phyloP scores from a whole-genome alignment of 2,329 filamentous ascomycete genomes.

The Lecanosticta acicola region DNA sequence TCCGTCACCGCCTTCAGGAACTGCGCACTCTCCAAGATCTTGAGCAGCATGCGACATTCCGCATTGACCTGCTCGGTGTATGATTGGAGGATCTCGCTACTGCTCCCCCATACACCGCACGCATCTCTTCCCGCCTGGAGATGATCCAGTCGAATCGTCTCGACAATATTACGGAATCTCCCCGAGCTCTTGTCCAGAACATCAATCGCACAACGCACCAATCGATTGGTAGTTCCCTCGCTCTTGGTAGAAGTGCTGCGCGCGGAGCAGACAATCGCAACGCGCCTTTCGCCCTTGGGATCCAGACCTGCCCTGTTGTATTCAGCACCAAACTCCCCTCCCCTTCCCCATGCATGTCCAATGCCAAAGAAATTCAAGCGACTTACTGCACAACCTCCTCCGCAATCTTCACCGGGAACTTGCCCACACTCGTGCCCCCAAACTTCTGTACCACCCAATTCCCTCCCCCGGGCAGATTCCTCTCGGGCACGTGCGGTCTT shows the following conservation, averaged over 20 bases:
- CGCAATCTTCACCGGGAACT: constrained; percentile 64
- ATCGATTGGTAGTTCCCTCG: constrained; percentile 86
- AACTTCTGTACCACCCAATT: constrained; percentile 90
- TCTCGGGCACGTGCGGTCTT: constrained; percentile 41
- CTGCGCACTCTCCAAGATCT: constrained; percentile 63
- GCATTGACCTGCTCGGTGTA: constrained; percentile 63
- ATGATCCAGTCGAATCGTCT: constrained; percentile 79
- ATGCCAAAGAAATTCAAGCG: neutral
- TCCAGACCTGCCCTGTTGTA: constrained; percentile 44
- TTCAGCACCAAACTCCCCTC: constrained; percentile 12
- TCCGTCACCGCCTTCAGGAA: constrained; percentile 48
- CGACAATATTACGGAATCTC: constrained; percentile 67
- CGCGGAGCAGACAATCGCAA: constrained; percentile 93
- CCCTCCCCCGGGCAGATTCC: constrained; percentile 44
- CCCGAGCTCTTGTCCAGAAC: constrained; percentile 38
- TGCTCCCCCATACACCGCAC: constrained; percentile 17
- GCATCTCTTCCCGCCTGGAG: constrained; percentile 59
- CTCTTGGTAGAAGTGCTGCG: constrained; percentile 90
- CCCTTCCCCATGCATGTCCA: neutral
- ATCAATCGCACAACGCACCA: constrained; percentile 45
- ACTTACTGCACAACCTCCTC: constrained; percentile 57
- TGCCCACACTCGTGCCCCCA: constrained; percentile 90
- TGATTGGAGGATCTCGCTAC: constrained; percentile 41
- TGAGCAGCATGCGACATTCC: constrained; percentile 75
- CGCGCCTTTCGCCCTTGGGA: constrained; percentile 54